phyloP scores from a whole-genome alignment of 2,329 filamentous ascomycete species.

The Amesomyces nigricolor region DNA sequence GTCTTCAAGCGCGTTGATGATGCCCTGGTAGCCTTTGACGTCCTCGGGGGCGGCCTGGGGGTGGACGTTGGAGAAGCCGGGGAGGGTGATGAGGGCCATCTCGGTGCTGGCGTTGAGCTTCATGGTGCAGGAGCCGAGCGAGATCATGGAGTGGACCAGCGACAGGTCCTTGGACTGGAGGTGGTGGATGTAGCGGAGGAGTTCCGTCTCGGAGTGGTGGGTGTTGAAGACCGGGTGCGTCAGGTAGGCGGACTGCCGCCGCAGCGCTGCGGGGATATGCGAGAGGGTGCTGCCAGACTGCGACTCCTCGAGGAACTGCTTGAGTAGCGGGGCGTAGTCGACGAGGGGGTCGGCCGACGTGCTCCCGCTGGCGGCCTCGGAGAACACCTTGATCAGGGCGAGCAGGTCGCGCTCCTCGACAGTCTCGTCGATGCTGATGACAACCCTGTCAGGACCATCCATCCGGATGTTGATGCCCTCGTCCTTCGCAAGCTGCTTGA shows the following conservation, averaged over 20 bases:
- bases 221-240: conserved; percentile 93
- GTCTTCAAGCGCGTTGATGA: conserved; percentile 67
- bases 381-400: conserved; percentile 19
- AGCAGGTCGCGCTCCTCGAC: conserved; percentile 29
- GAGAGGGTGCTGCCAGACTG: conserved; percentile 20
- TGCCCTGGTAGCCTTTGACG: conserved; percentile 60
- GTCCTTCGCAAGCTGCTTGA: conserved; percentile 47
- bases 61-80: conserved; percentile 72
- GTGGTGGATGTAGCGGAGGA: conserved; percentile 89
- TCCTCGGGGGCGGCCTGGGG: conserved; percentile 65
- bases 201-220: conserved; percentile 90
- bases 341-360: conserved; percentile 14
- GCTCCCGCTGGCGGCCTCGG: conserved; percentile 20
- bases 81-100: conserved; percentile 80
- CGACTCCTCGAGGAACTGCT: conserved; percentile 34
- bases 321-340: conserved; percentile 36
- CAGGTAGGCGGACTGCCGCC: conserved; percentile 68
- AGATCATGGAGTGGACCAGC: conserved; percentile 94
- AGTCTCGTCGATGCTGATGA: conserved; percentile 71
- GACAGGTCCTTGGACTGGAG: conserved; percentile 92
- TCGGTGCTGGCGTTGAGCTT: conserved; percentile 92
- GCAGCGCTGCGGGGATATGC: conserved; percentile 53
- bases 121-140: conserved; percentile 95
- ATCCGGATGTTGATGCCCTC: conserved; percentile 57
- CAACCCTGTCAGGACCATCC: conserved; percentile 55